These are phyloP conservation scores for Sugiyamaella floridensis DNA, from an alignment of 805 yeast genomes.

Conservation along the genomic window DNA sequence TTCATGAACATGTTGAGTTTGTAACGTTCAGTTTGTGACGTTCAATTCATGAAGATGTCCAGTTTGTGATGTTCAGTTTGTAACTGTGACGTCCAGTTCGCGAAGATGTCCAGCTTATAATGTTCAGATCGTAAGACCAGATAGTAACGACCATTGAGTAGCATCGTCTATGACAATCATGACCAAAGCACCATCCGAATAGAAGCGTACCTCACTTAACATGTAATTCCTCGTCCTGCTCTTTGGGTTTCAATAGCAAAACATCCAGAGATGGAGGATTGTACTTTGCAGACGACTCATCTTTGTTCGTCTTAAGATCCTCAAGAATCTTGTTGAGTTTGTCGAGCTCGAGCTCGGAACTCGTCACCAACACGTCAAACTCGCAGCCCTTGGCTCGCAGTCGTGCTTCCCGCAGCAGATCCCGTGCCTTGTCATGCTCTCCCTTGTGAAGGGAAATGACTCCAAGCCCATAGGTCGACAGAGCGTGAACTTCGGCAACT, in stretches of 20 bases:
- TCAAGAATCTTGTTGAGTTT: slow-evolving; percentile 37
- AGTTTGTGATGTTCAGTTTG: too few relatives aligned
- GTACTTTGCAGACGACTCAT: background rate
- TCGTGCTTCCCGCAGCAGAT: slow-evolving; percentile 60
- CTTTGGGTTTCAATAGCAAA: slow-evolving; percentile 10
- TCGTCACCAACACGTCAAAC: slow-evolving; percentile 52
- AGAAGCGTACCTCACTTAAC: too few relatives aligned
- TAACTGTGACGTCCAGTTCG: too few relatives aligned
- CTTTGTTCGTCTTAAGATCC: background rate
- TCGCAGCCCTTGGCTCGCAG: slow-evolving; percentile 62
- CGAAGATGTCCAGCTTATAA: too few relatives aligned
- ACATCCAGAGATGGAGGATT: slow-evolving; percentile 18
- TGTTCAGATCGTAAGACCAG: too few relatives aligned
- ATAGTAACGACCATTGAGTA: too few relatives aligned
- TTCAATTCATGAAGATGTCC: too few relatives aligned
- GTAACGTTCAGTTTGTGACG: too few relatives aligned
- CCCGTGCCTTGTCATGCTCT: slow-evolving; percentile 50
- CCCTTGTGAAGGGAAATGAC: slow-evolving; percentile 62
- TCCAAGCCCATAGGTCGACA: slow-evolving; percentile 81
- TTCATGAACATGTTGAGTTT: too few relatives aligned
- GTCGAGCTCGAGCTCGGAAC: slow-evolving; percentile 58
- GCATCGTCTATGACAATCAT: too few relatives aligned
- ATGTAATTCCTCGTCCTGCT: background rate
- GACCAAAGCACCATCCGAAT: too few relatives aligned
- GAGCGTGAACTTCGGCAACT: slow-evolving; percentile 62